Evolutionary conservation across 2,329 filamentous ascomycete genomes (phyloP).

Genomic region (Grosmannia huntii): DNA sequence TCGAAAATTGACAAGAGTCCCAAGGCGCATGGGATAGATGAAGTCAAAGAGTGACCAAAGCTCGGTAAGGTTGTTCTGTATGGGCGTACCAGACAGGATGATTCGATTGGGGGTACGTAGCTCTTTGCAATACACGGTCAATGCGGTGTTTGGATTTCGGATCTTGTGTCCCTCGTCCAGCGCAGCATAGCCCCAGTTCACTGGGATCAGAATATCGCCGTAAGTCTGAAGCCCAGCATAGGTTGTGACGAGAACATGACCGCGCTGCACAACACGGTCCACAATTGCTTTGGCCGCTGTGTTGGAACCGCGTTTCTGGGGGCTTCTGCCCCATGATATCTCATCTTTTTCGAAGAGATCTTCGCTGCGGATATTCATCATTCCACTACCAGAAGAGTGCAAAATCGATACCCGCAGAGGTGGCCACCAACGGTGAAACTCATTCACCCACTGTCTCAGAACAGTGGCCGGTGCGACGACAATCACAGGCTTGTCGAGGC

Average conservation of each 20-base stretch:
- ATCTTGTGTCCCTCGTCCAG: constrained; percentile 98
- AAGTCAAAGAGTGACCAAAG: constrained; percentile 98
- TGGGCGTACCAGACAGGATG: constrained; percentile 90
- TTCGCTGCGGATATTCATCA: constrained; percentile 69
- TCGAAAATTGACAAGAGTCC: constrained; percentile 81
- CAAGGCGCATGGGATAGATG: constrained; percentile 89
- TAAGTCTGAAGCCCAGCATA: constrained; percentile 95
- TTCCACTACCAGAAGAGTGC: constrained; percentile 90
- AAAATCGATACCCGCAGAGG: constrained; percentile 89
- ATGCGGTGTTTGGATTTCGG: constrained; percentile 86
- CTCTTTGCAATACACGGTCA: constrained; percentile 93
- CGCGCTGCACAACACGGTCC: constrained; percentile 66
- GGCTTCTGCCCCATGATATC: constrained; percentile 31
- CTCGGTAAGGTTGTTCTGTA: constrained; percentile 93
- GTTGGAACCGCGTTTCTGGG: constrained; percentile 33
- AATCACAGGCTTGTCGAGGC: constrained; percentile 71
- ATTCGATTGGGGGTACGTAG: constrained; percentile 79
- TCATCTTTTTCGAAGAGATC: constrained; percentile 41
- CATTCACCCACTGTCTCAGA: constrained; percentile 94
- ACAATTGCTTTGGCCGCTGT: constrained; percentile 70
- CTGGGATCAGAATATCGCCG: constrained; percentile 63
- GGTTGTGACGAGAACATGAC: constrained; percentile 89
- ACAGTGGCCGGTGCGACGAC: constrained; percentile 90
- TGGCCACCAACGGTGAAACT: constrained; percentile 99
- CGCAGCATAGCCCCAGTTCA: constrained; percentile 87